Percentiles rank a stretch among this genome's conserved stretches.
phyloP scores from a whole-genome alignment of 1,284 basidiomycete species.

The Trametes polyzona region DNA sequence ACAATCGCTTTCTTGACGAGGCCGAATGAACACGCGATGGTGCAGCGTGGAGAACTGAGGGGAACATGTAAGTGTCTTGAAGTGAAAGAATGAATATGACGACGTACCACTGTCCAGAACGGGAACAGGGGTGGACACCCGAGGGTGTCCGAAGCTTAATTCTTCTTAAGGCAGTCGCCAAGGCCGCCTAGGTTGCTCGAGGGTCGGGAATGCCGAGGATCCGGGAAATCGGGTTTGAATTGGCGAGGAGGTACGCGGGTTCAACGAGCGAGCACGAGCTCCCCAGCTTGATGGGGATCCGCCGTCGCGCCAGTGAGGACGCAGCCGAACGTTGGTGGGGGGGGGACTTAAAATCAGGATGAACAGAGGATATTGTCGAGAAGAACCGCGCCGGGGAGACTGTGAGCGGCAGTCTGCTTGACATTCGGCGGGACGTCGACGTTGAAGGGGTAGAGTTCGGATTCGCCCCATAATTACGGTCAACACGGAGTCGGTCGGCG shows the following conservation, averaged over 20 bases:
- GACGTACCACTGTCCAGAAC: neutral
- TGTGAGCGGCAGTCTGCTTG: neutral
- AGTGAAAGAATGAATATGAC: neutral
- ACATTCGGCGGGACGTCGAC: neutral
- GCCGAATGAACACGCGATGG: neutral
- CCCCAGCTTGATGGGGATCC: neutral
- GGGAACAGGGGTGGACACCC: neutral
- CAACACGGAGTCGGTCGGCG: neutral
- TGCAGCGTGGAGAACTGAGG: neutral
- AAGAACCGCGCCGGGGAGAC: neutral
- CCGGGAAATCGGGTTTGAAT: neutral
- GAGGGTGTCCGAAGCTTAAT: neutral
- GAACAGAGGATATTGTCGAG: neutral
- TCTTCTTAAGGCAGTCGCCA: conserved; percentile 5
- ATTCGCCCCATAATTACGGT: neutral
- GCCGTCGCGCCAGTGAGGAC: neutral
- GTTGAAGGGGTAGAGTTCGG: neutral
- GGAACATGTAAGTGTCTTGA: neutral
- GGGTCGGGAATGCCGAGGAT: conserved; percentile 3
- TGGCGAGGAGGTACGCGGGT: neutral
- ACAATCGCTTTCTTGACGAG: neutral
- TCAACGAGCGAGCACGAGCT: neutral
- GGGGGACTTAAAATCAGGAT: neutral
- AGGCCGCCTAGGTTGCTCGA: neutral
- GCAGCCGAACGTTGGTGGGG: neutral